Conservation (phyloP, 441 rosid genomes). For the Populus hybrid region DNA sequence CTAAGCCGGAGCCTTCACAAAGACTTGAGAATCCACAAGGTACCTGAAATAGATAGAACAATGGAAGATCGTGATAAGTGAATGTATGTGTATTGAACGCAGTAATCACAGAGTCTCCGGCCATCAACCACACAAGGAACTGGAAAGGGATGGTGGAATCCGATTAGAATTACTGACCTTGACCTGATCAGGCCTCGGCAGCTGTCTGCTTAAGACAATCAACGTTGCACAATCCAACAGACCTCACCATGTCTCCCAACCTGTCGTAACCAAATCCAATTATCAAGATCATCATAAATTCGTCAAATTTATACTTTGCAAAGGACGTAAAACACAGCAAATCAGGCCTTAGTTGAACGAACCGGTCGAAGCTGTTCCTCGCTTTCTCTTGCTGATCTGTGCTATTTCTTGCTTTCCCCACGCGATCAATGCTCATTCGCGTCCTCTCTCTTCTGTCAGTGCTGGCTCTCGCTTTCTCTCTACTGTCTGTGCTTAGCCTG, state of each 20-base stretch:
- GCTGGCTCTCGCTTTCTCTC: constrained; percentile 53
- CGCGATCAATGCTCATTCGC: constrained; percentile 49
- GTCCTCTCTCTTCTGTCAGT: constrained; percentile 52
- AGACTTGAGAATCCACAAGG: not conserved
- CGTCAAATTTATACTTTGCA: not conserved
- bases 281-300: not conserved
- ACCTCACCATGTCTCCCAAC: constrained; percentile 83
- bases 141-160: not conserved
- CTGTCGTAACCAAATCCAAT: constrained; percentile 38
- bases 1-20: not conserved
- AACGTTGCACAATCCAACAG: constrained; percentile 86
- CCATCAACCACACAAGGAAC: constrained; percentile 5
- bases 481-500: constrained; percentile 40
- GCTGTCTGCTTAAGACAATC: constrained; percentile 82
- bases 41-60: not conserved
- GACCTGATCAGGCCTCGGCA: constrained; percentile 35
- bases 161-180: not conserved
- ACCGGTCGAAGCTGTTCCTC: constrained; percentile 90
- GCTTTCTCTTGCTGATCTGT: constrained; percentile 60
- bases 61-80: not conserved
- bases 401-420: constrained; percentile 47
- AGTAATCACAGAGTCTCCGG: not conserved
- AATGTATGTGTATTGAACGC: not conserved
- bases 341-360: constrained; percentile 3
- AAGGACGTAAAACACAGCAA: not conserved